A percentile compares a stretch with the other conserved stretches of the same genome.
These are phyloP conservation scores for Silene coronaria DNA, from an alignment of 179 eudicot genomes.

Conservation along the genomic window DNA sequence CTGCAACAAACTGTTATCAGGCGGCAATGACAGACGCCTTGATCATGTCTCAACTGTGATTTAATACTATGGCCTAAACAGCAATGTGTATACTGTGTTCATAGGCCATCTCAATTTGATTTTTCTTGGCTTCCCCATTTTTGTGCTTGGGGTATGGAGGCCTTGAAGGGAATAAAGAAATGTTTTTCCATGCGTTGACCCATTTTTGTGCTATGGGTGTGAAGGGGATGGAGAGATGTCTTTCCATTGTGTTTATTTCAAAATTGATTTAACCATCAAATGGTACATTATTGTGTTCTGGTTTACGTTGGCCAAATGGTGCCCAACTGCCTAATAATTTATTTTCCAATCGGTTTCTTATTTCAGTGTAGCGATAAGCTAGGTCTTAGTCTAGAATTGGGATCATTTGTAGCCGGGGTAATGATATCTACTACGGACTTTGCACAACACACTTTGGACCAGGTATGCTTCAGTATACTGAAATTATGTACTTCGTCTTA, in stretches of 20 bases:
- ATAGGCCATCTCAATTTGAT: background rate
- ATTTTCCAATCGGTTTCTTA: conserved; percentile 8
- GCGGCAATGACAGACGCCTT: background rate
- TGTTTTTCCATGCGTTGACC: background rate
- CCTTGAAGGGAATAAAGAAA: background rate
- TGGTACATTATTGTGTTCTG: background rate
- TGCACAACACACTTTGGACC: conserved; percentile 93
- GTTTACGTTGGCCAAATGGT: background rate
- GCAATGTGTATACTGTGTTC: background rate
- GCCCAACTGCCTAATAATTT: background rate
- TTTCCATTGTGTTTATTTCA: background rate
- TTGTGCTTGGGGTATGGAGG: background rate
- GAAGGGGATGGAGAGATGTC: background rate
- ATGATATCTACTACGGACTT: conserved; percentile 96
- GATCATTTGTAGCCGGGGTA: conserved; percentile 92
- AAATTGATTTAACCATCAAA: background rate
- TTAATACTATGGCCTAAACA: background rate
- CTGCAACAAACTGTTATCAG: background rate
- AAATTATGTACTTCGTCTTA: background rate
- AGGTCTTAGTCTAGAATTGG: conserved; percentile 95
- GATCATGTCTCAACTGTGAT: background rate
- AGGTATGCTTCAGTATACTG: conserved; percentile 44
- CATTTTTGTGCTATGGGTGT: background rate
- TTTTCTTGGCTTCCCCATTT: conserved; percentile 2
- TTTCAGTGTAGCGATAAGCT: conserved; percentile 97